These are phyloP conservation scores for Alternaria postmessia DNA, from an alignment of 2,329 filamentous ascomycete species.

Conservation along the genomic window DNA sequence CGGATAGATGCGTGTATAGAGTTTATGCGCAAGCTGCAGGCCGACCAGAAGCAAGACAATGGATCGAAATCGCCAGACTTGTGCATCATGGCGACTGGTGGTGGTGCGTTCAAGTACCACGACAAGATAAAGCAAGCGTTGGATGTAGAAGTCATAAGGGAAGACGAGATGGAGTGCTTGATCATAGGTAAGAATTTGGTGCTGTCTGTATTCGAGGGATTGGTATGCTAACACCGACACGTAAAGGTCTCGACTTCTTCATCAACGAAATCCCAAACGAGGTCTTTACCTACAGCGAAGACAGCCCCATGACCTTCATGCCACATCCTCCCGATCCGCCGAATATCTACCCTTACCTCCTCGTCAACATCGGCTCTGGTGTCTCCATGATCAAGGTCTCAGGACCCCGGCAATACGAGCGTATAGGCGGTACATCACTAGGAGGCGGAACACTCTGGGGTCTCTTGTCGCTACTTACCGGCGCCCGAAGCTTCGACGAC, in stretches of 20 bases:
- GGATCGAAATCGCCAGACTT: conserved; percentile 75
- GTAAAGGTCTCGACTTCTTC: conserved; percentile 90
- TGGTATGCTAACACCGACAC: conserved; percentile 9
- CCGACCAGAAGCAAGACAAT: conserved; percentile 80
- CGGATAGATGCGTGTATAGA: conserved; percentile 91
- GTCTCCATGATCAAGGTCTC: conserved; percentile 98
- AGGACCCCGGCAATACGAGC: conserved; percentile 83
- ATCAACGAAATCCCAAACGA: conserved; percentile 97
- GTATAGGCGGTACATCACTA: conserved; percentile 92
- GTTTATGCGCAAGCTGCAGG: conserved; percentile 86
- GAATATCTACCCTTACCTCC: conserved; percentile 88
- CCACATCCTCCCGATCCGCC: conserved; percentile 70
- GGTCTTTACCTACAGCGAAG: conserved; percentile 91
- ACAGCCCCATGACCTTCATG: conserved; percentile 87
- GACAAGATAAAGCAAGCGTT: conserved; percentile 85
- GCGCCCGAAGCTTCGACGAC: conserved; percentile 94
- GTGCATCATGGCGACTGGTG: conserved; percentile 94
- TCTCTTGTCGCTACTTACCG: conserved; percentile 86
- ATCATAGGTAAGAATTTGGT: conserved; percentile 76
- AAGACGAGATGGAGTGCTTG: conserved; percentile 98
- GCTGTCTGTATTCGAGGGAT: neutral
- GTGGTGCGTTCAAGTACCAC: conserved; percentile 96
- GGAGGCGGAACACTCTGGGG: conserved; percentile 99
- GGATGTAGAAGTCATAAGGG: conserved; percentile 85
- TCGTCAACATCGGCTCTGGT: conserved; percentile 97